Evolutionary conservation across 371 early-diverging fungal genomes (phyloP), one percentile per base, ranked within the genome.

Genomic region (Massospora cicadina): DNA sequence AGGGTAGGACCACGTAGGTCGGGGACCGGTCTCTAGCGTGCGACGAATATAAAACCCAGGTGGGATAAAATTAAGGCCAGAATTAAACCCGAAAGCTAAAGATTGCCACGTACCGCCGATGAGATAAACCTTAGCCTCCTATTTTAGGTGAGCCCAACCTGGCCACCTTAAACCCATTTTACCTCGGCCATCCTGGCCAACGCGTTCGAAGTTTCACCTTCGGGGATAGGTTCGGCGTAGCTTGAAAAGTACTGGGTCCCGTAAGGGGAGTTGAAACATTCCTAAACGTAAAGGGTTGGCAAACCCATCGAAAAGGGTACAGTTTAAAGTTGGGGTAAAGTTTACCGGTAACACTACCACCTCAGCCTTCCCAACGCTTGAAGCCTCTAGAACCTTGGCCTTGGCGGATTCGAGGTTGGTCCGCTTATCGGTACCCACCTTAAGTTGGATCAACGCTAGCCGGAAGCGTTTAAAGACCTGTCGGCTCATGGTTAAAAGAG

Each of bases 261-360:
- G 72, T 95, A 97, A 21, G 95, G 94, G 23, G 90, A 91, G 72
- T 97, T 95, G 79, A 94, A 95, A 74, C 94, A 92, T 79, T 97
- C 90, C 85, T 81, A 69, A 7, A 43, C 60, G 55, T 26, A 31
- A 33, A 23, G 43, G 13, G n/a, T 26, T 54, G n/a, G 3, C 25
- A 60, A 21, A 28, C 30, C 2, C 5, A 23, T 55, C 54, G 56
- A 58, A 23, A 21, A 59, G 21, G 12, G 23, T 65, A 21, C 3
- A 29, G 59, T 13, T 13, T 30, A 59, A 55, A 2, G 24, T 67
- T 62, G 58, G 17, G 5, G 17, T 43, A 10, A 43, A 43, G 10
- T 60, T 66, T 78, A 82, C 90, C 26, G 98, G 98, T 25, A 98
- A 80, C 0, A 93, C 92, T 31, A 98, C 89, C 33, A 91, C 69